Base-by-base conservation (phyloP, 2,329 filamentous ascomycete species). In the Trematosphaeria pertusa region DNA sequence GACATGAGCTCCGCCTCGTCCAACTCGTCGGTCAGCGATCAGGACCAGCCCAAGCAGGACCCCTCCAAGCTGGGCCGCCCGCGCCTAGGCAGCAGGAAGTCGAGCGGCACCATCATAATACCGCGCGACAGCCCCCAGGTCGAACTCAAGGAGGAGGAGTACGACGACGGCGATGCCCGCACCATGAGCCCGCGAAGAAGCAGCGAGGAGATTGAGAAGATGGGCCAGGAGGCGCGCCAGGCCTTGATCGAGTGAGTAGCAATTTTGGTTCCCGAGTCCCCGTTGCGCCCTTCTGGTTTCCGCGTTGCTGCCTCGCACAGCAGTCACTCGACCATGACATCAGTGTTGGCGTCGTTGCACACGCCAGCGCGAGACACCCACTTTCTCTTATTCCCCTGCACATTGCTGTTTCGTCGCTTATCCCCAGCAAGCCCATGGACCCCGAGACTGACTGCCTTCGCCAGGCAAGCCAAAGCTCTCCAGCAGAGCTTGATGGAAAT, bases 151-250 rank as follows among this genome's bases (percentile, higher is more conserved):
- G 86, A 90, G 54, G 83, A 88, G 52, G 82, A 89, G 54, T 89
- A 91, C 60, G 90, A 91, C 19, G 88, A 91, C 18, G 88, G 91
- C 69, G 92, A 97, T 71, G 92, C 94, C 52, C 81, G 93, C 64
- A 89, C 91, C 51, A 97, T 99, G 93, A 97, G 92, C 70, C 93
- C 93, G 2, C 81, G 93, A 59, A 80, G 93, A 62, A 96, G 91
- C 56, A 95, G 87, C 62, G 91, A 94, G 65, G 93, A 97, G 68
- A 83, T 97, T 43, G 89, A 96, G 72, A 87, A 86, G 67, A 82
- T 97, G 71, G 88, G 91, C 60, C 86, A 89, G 63, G 89, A 93
- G 65, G 91, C 92, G 28, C 80, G 92, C 48, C 75, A 81, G 58
- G 79, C 81, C 19, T 67, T 87, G 52, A 81, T 85, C 65, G 81